These are phyloP conservation scores for Kalanchoe fedtschenkoi DNA, from an alignment of 164 flowering plant species.

Conservation along the genomic window DNA sequence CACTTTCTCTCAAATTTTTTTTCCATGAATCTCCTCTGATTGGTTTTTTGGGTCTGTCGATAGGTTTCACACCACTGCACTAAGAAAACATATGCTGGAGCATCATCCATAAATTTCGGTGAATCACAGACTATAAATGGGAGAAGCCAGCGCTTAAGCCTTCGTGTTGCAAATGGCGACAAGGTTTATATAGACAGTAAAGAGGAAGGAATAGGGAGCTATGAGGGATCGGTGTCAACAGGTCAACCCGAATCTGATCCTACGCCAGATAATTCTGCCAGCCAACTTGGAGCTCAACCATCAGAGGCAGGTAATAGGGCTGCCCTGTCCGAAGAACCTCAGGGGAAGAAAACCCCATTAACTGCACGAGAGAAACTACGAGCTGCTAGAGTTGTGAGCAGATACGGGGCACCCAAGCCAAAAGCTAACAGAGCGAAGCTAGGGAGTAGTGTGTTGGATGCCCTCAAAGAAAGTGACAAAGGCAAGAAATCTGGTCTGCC, in stretches of 20 bases:
- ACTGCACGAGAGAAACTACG: slow-evolving; percentile 83
- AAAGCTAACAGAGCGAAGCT: slow-evolving; percentile 28
- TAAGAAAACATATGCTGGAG: slow-evolving; percentile 14
- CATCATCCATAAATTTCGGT: slow-evolving; percentile 12
- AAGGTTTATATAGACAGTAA: slow-evolving; percentile 21
- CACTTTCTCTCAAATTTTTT: too few species aligned
- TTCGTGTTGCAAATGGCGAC: slow-evolving; percentile 32
- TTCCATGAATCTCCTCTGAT: too few species aligned
- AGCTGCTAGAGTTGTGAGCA: slow-evolving; percentile 78
- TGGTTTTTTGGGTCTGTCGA: too few species aligned
- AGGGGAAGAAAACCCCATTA: slow-evolving; percentile 38
- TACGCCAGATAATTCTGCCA: slow-evolving; percentile 6
- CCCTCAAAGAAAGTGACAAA: slow-evolving; percentile 58
- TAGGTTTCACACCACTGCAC: slow-evolving; percentile 17
- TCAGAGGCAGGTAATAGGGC: slow-evolving; percentile 19
- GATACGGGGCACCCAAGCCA: slow-evolving; percentile 49
- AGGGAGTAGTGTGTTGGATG: slow-evolving; percentile 65
- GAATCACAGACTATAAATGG: slow-evolving; percentile 18
- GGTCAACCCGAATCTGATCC: too few species aligned
- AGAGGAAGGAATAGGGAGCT: slow-evolving; percentile 16
- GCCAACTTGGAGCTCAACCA: slow-evolving; percentile 15
- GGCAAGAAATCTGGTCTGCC: slow-evolving; percentile 83
- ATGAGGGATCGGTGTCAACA: too few species aligned
- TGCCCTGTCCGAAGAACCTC: slow-evolving; percentile 13
- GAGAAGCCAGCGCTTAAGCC: slow-evolving; percentile 15